phyloP scores from a whole-genome alignment of 176 grass and related monocot species.

The Canna indica region DNA sequence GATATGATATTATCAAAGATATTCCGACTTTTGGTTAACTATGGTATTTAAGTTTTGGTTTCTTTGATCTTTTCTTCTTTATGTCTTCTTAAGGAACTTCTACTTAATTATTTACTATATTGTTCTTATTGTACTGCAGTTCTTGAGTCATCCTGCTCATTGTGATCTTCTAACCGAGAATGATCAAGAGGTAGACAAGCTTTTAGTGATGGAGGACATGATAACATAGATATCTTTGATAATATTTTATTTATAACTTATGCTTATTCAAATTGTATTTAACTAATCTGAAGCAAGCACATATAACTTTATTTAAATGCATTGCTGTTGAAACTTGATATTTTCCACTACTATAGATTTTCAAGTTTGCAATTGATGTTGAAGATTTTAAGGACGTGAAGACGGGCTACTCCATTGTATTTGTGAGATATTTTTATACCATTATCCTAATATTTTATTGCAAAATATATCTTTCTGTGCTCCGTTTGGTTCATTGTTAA shows the following conservation, averaged over 20 bases:
- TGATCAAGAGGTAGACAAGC: constrained; percentile 60
- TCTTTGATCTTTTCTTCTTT: neutral
- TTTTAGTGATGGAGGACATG: no score
- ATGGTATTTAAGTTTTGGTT: constrained; percentile 34
- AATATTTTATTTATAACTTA: no score
- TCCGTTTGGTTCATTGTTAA: neutral
- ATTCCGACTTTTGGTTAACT: constrained; percentile 92
- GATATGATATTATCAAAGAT: constrained; percentile 74
- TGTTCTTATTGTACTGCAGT: constrained; percentile 34
- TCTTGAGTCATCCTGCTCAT: constrained; percentile 79
- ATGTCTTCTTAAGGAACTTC: neutral
- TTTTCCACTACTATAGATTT: no score
- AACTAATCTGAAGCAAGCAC: no score
- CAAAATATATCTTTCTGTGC: neutral
- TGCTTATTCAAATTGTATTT: no score
- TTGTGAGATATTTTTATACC: constrained; percentile 31
- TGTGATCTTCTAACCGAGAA: constrained; percentile 60
- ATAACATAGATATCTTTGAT: no score
- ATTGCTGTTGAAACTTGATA: no score
- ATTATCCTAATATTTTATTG: neutral
- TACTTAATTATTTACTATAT: neutral
- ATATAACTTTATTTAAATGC: no score
- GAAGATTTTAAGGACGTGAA: constrained; percentile 83
- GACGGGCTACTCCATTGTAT: constrained; percentile 67
- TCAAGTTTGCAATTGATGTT: constrained; percentile 72